Conservation (phyloP, 495 filamentous ascomycete species). For the Bryoglossum gracile region DNA sequence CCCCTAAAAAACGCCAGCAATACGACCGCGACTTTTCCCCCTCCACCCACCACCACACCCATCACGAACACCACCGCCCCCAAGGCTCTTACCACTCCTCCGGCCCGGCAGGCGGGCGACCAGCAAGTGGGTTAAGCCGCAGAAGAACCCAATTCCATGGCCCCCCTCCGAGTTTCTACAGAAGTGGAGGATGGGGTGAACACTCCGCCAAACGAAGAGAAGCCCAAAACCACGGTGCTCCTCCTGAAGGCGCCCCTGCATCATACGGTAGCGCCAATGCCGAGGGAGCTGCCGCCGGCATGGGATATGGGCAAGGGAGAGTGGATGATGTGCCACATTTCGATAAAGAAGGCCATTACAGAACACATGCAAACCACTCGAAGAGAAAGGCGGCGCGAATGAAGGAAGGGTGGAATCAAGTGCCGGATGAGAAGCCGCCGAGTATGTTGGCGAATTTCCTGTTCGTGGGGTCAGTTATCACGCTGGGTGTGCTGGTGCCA, state of each 20-base stretch:
- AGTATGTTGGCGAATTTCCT: constrained; percentile 35
- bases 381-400: constrained; percentile 44
- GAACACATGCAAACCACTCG: constrained; percentile 54
- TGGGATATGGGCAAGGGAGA: constrained; percentile 30
- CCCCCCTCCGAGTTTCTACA: constrained; percentile 84
- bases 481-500: constrained; percentile 32
- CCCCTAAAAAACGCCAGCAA: constrained; percentile 58
- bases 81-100: constrained; percentile 42
- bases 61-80: constrained; percentile 9
- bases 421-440: constrained; percentile 3
- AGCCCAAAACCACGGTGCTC: constrained; percentile 37
- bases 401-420: constrained; percentile 16
- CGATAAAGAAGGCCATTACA: constrained; percentile 59
- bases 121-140: constrained; percentile 71
- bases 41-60: constrained; percentile 28
- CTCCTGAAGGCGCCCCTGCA: constrained; percentile 19
- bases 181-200: constrained; percentile 63
- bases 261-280: neutral
- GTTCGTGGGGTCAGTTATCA: constrained; percentile 31
- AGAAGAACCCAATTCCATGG: constrained; percentile 69
- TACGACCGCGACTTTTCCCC: constrained; percentile 68
- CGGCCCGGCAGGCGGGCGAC: constrained; percentile 46
- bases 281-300: constrained; percentile 27
- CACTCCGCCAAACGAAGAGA: constrained; percentile 41
- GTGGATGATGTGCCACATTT: constrained; percentile 50